These are phyloP conservation scores for Yueomyces sinensis DNA, from an alignment of 805 yeast species.

Conservation along the genomic window DNA sequence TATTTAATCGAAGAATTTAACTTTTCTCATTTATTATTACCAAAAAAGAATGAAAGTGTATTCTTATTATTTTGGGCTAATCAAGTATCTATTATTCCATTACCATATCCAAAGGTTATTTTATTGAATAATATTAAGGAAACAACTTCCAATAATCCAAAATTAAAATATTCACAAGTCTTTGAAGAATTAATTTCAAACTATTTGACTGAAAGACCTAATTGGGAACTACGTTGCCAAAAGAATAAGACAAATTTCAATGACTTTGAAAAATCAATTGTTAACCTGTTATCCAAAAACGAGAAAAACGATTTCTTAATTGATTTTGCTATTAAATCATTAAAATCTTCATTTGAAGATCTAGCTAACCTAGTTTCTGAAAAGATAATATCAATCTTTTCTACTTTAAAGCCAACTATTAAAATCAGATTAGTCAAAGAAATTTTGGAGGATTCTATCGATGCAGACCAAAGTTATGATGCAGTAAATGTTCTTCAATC, in stretches of 20 bases:
- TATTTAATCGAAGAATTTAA: conserved; percentile 38
- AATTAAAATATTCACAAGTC: conserved; percentile 28
- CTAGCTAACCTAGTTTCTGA: conserved; percentile 36
- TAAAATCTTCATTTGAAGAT: conserved; percentile 32
- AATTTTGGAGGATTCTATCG: conserved; percentile 42
- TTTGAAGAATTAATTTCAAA: conserved; percentile 32
- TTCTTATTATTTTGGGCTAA: conserved; percentile 53
- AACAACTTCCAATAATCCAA: conserved; percentile 10
- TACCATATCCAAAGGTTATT: conserved; percentile 44
- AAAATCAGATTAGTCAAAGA: conserved; percentile 46
- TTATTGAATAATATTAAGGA: conserved; percentile 31
- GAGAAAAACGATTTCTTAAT: conserved; percentile 47
- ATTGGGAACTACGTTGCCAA: conserved; percentile 32
- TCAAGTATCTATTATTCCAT: conserved; percentile 41
- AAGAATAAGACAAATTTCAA: conserved; percentile 37
- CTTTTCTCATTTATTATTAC: conserved; percentile 29
- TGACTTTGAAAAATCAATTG: conserved; percentile 43
- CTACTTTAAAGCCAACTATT: conserved; percentile 39
- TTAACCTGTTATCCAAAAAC: conserved; percentile 45
- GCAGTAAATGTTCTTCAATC: conserved; percentile 40
- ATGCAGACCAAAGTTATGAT: conserved; percentile 34
- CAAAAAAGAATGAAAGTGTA: conserved; percentile 45
- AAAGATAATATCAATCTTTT: conserved; percentile 44
- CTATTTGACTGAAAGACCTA: conserved; percentile 35
- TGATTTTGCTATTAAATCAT: conserved; percentile 43